These are phyloP conservation scores for Phytophthora pluvialis DNA, from an alignment of 352 stramenopile genomes.

Conservation along the genomic window DNA sequence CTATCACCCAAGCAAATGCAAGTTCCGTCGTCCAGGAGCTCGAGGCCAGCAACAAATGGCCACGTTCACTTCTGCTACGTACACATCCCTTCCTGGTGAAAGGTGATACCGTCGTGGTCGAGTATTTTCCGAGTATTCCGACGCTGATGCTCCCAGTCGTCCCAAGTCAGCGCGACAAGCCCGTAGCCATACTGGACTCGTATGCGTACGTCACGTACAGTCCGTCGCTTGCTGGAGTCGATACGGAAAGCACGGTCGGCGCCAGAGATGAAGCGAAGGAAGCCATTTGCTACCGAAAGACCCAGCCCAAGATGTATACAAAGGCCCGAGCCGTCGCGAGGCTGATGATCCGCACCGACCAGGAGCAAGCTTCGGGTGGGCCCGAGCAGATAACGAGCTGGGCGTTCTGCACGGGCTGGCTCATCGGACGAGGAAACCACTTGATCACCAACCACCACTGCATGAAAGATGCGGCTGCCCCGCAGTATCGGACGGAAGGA, in stretches of 20 bases:
- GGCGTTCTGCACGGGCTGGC: constrained; percentile 67
- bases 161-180: constrained; percentile 21
- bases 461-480: constrained; percentile 37
- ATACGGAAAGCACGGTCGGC: constrained; percentile 56
- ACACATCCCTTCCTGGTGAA: constrained; percentile 53
- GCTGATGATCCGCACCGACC: constrained; percentile 52
- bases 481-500: constrained; percentile 6
- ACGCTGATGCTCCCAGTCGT: constrained; percentile 51
- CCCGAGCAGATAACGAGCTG: constrained; percentile 26
- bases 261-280: constrained; percentile 57
- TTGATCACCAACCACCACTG: constrained; percentile 80
- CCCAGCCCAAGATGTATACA: constrained; percentile 58
- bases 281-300: constrained; percentile 64
- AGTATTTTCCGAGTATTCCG: constrained; percentile 60
- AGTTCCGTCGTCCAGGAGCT: constrained; percentile 5
- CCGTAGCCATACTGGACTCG: constrained; percentile 49
- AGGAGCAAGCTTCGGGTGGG: constrained; percentile 7
- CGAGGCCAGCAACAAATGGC: constrained; percentile 11
- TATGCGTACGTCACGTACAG: constrained; percentile 38
- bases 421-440: constrained; percentile 63
- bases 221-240: not conserved
- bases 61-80: constrained; percentile 35
- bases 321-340: constrained; percentile 56
- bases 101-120: constrained; percentile 45
- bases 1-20: constrained; percentile 23